Percentiles rank a stretch among this genome's conserved stretches.
Evolutionary conservation across 179 eudicot genomes (phyloP).

Genomic region (Silene vulgaris): DNA sequence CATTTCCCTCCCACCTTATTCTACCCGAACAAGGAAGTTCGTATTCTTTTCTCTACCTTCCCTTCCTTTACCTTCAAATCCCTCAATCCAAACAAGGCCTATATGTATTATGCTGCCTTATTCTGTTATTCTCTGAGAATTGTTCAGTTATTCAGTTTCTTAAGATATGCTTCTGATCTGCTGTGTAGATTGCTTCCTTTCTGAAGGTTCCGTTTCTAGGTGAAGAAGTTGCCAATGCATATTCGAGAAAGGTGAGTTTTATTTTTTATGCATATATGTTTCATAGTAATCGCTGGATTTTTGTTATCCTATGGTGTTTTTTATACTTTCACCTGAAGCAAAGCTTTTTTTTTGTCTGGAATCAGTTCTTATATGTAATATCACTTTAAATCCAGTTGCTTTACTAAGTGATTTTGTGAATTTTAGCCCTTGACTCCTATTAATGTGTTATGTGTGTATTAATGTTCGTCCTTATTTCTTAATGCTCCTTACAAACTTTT

Average conservation of each 20-base stretch:
- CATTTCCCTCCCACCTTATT: no score
- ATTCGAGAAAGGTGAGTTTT: constrained; percentile 60
- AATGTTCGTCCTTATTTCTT: background rate
- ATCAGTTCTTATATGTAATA: background rate
- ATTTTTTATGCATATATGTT: background rate
- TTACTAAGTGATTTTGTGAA: background rate
- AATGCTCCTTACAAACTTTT: background rate
- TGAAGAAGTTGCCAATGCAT: constrained; percentile 67
- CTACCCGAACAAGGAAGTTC: no score
- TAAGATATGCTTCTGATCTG: background rate
- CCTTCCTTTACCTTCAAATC: no score
- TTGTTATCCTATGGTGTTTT: background rate
- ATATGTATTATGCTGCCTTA: background rate
- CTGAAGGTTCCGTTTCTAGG: constrained; percentile 72
- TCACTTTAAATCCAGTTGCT: background rate
- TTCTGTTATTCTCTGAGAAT: background rate
- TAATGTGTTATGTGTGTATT: background rate
- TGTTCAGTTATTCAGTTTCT: background rate
- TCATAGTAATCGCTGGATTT: background rate
- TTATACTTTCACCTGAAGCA: background rate
- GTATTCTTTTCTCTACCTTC: no score
- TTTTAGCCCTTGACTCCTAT: background rate
- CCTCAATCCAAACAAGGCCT: no score
- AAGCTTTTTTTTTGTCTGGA: background rate
- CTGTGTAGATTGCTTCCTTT: constrained; percentile 65